Base-by-base conservation (phyloP, 768 basidiomycete species). In the Hirschioporus abietinus region DNA sequence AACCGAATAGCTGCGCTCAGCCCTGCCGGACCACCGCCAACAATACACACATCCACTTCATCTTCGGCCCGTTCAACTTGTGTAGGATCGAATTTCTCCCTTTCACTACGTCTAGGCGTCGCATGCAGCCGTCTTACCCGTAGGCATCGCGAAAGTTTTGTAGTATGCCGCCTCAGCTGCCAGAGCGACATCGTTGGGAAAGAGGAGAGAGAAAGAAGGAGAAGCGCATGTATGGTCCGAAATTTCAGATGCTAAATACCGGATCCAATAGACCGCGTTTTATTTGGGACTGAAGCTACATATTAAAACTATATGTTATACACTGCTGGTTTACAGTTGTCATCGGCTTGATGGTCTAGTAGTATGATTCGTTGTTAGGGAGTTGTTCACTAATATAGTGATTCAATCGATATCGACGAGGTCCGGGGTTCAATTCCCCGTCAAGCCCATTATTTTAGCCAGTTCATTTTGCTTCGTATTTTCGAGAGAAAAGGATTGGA, bases 11-110 rank as follows among this genome's bases (percentile, higher is more conserved):
- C 96, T n/a, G 96, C 95, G 69, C 89, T 90, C 68, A 99, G 84
- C 7, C 97, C 96, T 0, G 97, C 96, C 0, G 97, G 97, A 1
- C 96, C 97, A 1, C 85, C 96, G 10, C 96, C 96, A 66, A 97
- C 95, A 73, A 99, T 98, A 76, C 95, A 96, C 36, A 99, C 95
- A 72, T 99, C 96, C 36, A 96, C 95, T 59, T 94, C 87, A 72
- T 99, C 97, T 58, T 88, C 84, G n/a, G 87, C 87, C 15, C 95
- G 86, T 69, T 97, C 92, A 20, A 95, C 81, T n/a, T 75, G 77
- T 18, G 77, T 76, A 0, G 88, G 84, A 72, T 91, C 83, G 74
- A 85, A 83, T 7, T 66, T 69, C 35, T 79, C 80, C 66, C 81
- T 68, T 60, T 69, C 63, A 9, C 23, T 15, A n/a, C 74, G 66